Evolutionary conservation across 1,284 basidiomycete genomes (phyloP).

Genomic region (Rhizopogon parksii): DNA sequence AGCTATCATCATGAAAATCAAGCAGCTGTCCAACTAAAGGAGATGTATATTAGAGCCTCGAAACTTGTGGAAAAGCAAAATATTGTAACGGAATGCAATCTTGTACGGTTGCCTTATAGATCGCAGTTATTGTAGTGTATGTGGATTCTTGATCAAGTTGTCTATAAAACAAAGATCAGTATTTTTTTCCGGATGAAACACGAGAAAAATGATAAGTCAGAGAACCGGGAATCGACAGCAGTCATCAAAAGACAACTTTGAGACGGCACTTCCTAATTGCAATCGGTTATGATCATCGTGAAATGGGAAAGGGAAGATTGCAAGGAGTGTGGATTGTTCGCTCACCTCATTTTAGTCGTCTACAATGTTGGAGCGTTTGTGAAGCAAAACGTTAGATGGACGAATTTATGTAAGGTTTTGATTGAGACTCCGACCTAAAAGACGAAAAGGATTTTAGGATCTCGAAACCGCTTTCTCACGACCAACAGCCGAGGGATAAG

Average conservation of each 20-base stretch:
- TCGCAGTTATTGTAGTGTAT: neutral
- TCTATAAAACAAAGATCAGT: constrained; percentile 10
- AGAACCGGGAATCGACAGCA: constrained; percentile 54
- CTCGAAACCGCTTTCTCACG: constrained; percentile 27
- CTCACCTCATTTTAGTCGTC: constrained; percentile 16
- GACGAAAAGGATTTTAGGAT: neutral
- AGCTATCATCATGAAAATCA: constrained; percentile 68
- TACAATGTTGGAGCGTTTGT: too few species aligned
- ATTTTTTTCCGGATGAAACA: neutral
- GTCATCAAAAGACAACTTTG: constrained; percentile 34
- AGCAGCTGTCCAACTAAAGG: constrained; percentile 31
- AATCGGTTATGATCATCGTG: constrained; percentile 49
- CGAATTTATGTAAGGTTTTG: constrained; percentile 1
- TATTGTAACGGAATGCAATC: constrained; percentile 9
- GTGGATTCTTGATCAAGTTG: neutral
- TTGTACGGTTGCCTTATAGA: constrained; percentile 7
- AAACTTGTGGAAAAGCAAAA: constrained; percentile 1
- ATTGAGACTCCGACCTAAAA: constrained; percentile 26
- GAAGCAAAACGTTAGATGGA: neutral
- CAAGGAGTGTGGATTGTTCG: constrained; percentile 1
- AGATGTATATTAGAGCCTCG: neutral
- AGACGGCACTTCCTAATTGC: constrained; percentile 65
- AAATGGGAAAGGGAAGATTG: constrained; percentile 4
- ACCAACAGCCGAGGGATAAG: constrained; percentile 30
- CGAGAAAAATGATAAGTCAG: constrained; percentile 33